Evolutionary conservation across 2,329 filamentous ascomycete genomes (phyloP), one percentile per base, ranked within the genome.

Genomic region (Fusarium piperis): DNA sequence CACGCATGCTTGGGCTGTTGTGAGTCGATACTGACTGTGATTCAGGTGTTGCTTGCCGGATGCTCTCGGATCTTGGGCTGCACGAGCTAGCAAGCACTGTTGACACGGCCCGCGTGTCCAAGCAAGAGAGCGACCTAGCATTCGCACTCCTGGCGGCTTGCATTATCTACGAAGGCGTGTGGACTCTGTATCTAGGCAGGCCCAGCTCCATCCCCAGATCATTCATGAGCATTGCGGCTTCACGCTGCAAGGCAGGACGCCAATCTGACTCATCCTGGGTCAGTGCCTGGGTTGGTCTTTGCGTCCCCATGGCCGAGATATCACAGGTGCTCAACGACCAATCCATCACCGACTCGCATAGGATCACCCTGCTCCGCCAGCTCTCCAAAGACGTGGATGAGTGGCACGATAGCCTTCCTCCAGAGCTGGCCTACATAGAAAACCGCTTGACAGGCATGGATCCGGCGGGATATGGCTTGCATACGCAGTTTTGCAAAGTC

Each of bases 181-280:
- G 65, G 65, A 67, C 56, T 10, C 52, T 67, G 11, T 67, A 67
- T 33, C 65, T 67, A 18, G 65, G 61, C n/a, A 60, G 65, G 39
- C 65, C 65, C 23, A 67, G 65, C 32, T 67, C 60, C 8, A 67
- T 67, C 41, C 65, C 65, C 8, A 39, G 20, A 32, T 61, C 65
- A 5, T 28, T 57, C 16, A 58, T 67, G 65, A 39, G 30, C 26
- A 20, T 61, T 52, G 65, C 30, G 8, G 28, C 32, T 41, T 57
- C 57, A 11, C 65, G 61, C 18, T 61, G 61, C 26, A 60, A 20
- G 13, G 51, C 30, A 15, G n/a, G 58, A 2, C 60, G 56, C 16
- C 41, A 64, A 5, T 64, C 65, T 7, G 61, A 64, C 39, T 61
- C 61, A 18, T 33, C 51, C 2, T 67, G 51, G 35, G 56, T 67